phyloP scores from a whole-genome alignment of 305 asterid genomes.

The Plantago lanceolata region DNA sequence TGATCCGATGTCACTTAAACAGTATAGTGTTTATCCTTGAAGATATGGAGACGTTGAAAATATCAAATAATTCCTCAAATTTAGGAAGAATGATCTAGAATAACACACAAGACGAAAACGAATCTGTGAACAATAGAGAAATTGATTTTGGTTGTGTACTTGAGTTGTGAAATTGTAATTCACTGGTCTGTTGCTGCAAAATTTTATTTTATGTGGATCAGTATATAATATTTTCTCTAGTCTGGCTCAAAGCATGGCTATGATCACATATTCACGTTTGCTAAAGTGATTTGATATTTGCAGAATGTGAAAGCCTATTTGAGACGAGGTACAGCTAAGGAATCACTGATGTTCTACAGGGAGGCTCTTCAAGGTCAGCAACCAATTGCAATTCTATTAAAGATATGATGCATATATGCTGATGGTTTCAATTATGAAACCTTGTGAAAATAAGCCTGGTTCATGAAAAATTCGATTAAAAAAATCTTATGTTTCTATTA shows the following conservation, averaged over 20 bases:
- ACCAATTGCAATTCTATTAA: neutral
- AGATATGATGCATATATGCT: constrained; percentile 1
- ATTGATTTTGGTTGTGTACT: too few species aligned
- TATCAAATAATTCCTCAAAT: neutral
- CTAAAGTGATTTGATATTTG: constrained; percentile 18
- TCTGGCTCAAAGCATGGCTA: constrained; percentile 17
- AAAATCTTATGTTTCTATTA: neutral
- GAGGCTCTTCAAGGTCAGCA: constrained; percentile 88
- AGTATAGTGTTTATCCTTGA: neutral
- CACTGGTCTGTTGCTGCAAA: constrained; percentile 6
- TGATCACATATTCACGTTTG: neutral
- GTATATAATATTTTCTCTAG: constrained; percentile 3
- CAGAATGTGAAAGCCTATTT: constrained; percentile 84
- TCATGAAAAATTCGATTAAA: neutral
- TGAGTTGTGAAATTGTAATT: too few species aligned
- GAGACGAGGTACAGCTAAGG: constrained; percentile 89
- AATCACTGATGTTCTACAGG: constrained; percentile 57
- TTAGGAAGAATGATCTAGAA: neutral
- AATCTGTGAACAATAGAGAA: neutral
- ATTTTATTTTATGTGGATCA: neutral
- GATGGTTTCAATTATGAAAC: constrained; percentile 1
- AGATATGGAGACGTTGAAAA: neutral
- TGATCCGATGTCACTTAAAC: neutral
- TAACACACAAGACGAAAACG: neutral
- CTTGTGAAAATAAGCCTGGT: neutral